These are phyloP conservation scores for Hypericum androsaemum DNA, from an alignment of 345 rosid species.

Conservation along the genomic window DNA sequence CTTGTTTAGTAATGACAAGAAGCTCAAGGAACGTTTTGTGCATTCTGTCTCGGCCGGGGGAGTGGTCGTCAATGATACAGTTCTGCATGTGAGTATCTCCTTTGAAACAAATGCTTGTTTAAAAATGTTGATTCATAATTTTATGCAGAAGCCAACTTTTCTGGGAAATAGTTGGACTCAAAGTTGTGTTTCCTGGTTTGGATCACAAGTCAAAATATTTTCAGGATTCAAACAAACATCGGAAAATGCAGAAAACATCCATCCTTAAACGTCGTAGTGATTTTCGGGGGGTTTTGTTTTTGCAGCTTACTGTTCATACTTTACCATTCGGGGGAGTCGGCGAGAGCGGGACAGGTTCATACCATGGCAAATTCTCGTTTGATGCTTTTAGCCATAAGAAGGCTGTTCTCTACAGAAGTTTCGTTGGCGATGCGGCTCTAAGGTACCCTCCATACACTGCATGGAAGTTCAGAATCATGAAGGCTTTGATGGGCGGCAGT, in stretches of 20 bases:
- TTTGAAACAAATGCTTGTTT: too few species aligned
- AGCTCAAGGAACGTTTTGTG: conserved; percentile 46
- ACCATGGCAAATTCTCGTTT: conserved; percentile 82
- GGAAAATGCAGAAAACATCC: too few species aligned
- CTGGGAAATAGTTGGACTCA: too few species aligned
- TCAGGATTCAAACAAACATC: too few species aligned
- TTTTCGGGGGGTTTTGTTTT: neutral
- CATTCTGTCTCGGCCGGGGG: conserved; percentile 56
- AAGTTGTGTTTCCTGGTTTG: too few species aligned
- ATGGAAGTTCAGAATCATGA: conserved; percentile 38
- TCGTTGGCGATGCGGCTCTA: conserved; percentile 41
- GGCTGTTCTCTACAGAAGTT: conserved; percentile 55
- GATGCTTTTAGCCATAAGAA: conserved; percentile 90
- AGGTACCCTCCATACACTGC: conserved; percentile 80
- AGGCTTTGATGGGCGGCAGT: conserved; percentile 43
- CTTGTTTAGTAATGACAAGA: conserved; percentile 51
- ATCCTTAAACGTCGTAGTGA: too few species aligned
- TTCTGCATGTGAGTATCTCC: conserved; percentile 39
- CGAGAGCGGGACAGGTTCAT: conserved; percentile 79
- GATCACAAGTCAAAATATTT: too few species aligned
- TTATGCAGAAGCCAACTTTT: too few species aligned
- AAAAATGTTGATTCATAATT: too few species aligned
- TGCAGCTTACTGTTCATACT: conserved; percentile 45
- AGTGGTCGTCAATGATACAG: conserved; percentile 55
- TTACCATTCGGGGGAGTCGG: conserved; percentile 95